These are phyloP conservation scores for Heterobasidion occidentale DNA, from an alignment of 1,284 basidiomycete genomes.

Conservation along the genomic window DNA sequence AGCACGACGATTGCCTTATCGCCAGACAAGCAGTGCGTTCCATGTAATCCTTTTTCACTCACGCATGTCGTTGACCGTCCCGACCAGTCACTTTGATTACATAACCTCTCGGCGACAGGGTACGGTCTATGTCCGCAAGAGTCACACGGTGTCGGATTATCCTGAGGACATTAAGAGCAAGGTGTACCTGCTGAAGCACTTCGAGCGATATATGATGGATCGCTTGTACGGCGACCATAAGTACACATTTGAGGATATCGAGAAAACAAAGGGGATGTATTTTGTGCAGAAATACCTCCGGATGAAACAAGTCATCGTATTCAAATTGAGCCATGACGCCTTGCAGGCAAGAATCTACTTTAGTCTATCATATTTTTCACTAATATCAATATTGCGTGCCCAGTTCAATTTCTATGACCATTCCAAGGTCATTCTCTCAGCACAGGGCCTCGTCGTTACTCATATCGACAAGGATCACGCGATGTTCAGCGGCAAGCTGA, in stretches of 20 bases:
- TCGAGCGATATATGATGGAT: conserved; percentile 89
- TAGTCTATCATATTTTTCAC: neutral
- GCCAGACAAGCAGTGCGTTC: conserved; percentile 71
- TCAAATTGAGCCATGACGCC: conserved; percentile 91
- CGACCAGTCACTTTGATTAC: conserved; percentile 75
- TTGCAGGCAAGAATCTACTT: conserved; percentile 58
- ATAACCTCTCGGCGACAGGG: conserved; percentile 60
- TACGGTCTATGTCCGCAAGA: conserved; percentile 63
- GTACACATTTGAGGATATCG: conserved; percentile 71
- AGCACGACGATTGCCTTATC: conserved; percentile 81
- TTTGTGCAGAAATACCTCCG: conserved; percentile 94
- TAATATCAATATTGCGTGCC: neutral
- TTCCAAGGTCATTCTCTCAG: conserved; percentile 87
- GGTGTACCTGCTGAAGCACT: conserved; percentile 86
- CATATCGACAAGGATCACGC: conserved; percentile 88
- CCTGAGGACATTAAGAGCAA: conserved; percentile 80
- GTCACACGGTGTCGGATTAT: conserved; percentile 52
- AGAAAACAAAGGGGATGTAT: conserved; percentile 75
- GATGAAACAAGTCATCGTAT: conserved; percentile 95
- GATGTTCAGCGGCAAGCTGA: conserved; percentile 70
- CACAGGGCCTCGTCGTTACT: conserved; percentile 71
- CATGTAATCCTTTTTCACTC: neutral
- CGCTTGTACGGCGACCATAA: conserved; percentile 75
- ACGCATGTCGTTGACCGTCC: conserved; percentile 5
- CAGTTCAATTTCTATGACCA: conserved; percentile 5